Evolutionary conservation across 495 filamentous ascomycete species (phyloP), one percentile per base, ranked within the genome.

Genomic region (Endocarpon pusillum): DNA sequence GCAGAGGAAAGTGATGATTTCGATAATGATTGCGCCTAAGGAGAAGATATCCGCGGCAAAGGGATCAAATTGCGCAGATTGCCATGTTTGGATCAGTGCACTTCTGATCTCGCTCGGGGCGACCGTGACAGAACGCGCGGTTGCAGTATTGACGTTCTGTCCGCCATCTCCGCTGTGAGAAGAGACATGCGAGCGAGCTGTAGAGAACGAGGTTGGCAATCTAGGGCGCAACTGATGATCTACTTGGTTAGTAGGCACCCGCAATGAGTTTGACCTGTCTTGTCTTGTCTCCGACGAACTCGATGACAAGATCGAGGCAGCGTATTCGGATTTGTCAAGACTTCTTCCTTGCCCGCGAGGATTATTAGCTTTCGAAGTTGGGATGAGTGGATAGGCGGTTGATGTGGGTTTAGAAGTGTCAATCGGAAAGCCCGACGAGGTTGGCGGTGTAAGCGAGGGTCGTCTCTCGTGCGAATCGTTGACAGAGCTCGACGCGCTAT

Each of bases 1-100:
- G 47, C 82, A 65, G 24, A 86, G 59, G 14, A 85, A 64, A 3
- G 83, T 84, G 52, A 86, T 81, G 34, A 94, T 66, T 50, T 94
- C 86, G 12, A 69, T 48, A 33, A 48, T 55, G 33, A 63, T 43
- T 8, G 56, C 51, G n/a, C 48, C 49, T 4, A 63, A 48, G 25
- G 59, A 62, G 49, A 63, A 63, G 35, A 61, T 44, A 33, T 62
- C 59, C 24, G 57, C 49, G 0, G 48, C 36, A 37, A 46, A 39
- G 8, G 50, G 43, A 34, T 50, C 44, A 17, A 51, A 47, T 27
- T 61, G 46, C 39, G 49, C 40, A 2, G 64, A 55, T 33, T 58
- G 47, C 54, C 56, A 56, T 36, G 64, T 61, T 27, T 59, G 58
- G 37, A 66, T 51, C 52, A 53, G 36, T 16, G 47, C 44, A 17